A percentile compares a stretch with the other conserved stretches of the same genome.
These are phyloP conservation scores for Pichia exigua DNA, from an alignment of 805 yeast species.

Conservation along the genomic window DNA sequence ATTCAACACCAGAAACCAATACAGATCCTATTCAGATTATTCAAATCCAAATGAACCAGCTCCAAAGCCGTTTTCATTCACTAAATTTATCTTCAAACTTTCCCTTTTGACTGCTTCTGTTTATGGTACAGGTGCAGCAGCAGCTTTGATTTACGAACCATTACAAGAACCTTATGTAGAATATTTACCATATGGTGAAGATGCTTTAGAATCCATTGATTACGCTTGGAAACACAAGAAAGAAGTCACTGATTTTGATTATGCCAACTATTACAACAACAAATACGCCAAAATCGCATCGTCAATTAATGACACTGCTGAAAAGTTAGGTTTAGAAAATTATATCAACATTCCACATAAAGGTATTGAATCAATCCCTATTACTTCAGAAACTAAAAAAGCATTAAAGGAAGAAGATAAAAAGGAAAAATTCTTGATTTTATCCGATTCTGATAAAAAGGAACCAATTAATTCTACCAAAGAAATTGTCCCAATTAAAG, in stretches of 20 bases:
- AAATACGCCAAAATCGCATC: slow-evolving; percentile 3
- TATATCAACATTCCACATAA: slow-evolving; percentile 33
- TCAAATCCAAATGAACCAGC: slow-evolving; percentile 5
- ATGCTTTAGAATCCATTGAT: slow-evolving; percentile 43
- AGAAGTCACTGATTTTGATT: slow-evolving; percentile 16
- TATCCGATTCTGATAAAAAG: slow-evolving; percentile 3
- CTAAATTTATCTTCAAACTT: slow-evolving; percentile 20
- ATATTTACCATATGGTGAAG: slow-evolving; percentile 58
- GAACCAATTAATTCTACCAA: background rate
- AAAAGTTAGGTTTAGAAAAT: slow-evolving; percentile 33
- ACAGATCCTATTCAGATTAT: background rate
- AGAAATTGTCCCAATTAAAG: slow-evolving; percentile 1
- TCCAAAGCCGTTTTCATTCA: slow-evolving; percentile 19
- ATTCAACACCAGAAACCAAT: slow-evolving; percentile 11
- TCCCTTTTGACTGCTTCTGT: slow-evolving; percentile 23
- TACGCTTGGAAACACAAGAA: slow-evolving; percentile 22
- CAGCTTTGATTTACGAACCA: slow-evolving; percentile 47
- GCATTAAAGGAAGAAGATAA: background rate
- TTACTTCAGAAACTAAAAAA: background rate
- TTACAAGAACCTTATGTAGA: slow-evolving; percentile 57
- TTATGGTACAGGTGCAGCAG: slow-evolving; percentile 55
- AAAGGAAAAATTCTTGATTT: slow-evolving; percentile 1
- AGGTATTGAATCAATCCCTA: slow-evolving; percentile 20
- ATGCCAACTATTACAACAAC: slow-evolving; percentile 1
- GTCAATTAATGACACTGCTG: slow-evolving; percentile 7